phyloP scores from a whole-genome alignment of 306 rosid genomes.

The Sicyos edulis region DNA sequence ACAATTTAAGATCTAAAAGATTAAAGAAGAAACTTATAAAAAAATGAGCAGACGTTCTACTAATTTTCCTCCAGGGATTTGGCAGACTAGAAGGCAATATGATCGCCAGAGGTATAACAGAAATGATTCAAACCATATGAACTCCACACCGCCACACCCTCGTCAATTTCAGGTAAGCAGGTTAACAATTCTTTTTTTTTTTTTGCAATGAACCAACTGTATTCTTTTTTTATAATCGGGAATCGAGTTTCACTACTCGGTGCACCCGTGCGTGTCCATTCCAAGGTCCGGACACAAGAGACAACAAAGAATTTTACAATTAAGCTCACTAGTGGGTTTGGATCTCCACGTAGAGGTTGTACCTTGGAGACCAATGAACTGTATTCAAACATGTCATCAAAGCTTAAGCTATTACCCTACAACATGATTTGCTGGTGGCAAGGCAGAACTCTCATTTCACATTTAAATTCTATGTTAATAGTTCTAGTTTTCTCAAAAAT shows the following conservation, averaged over 20 bases:
- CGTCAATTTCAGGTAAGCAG: constrained; percentile 25
- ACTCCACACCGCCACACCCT: constrained; percentile 30
- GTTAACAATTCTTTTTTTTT: constrained; percentile 27
- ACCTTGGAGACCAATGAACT: background rate
- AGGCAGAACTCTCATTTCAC: background rate
- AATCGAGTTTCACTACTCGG: too few species aligned
- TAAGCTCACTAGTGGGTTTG: too few species aligned
- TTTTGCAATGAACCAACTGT: background rate
- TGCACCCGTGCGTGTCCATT: too few species aligned
- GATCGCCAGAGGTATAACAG: constrained; percentile 25
- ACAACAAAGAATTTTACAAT: too few species aligned
- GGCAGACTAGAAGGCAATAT: constrained; percentile 30
- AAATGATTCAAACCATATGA: constrained; percentile 29
- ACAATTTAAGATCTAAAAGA: constrained; percentile 2
- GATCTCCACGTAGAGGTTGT: too few species aligned
- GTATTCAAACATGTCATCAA: background rate
- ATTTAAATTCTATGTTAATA: background rate
- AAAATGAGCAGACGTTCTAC: constrained; percentile 38
- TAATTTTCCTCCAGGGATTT: constrained; percentile 26
- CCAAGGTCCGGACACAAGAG: too few species aligned
- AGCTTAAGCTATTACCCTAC: background rate
- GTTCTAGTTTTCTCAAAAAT: background rate
- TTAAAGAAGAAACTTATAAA: constrained; percentile 11
- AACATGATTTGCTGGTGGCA: background rate
- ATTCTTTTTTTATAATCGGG: background rate